Evolutionary conservation across 768 basidiomycete genomes (phyloP).

Genomic region (Suillus clintonianus): DNA sequence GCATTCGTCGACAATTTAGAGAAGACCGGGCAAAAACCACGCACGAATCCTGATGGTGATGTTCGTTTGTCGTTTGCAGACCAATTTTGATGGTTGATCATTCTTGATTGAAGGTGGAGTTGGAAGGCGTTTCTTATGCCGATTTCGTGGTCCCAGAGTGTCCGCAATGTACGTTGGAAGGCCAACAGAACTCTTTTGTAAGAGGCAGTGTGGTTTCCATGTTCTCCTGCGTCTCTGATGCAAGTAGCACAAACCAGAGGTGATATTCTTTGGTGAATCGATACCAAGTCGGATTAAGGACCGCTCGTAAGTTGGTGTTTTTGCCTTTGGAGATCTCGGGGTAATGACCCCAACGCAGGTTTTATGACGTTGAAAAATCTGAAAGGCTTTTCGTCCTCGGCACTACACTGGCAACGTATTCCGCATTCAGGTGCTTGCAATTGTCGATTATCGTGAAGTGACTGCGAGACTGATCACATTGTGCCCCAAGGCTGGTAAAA

Average conservation of each 20-base stretch:
- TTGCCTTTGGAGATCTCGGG: neutral
- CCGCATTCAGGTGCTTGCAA: conserved; percentile 70
- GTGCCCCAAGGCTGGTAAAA: conserved; percentile 63
- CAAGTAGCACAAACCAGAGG: conserved; percentile 71
- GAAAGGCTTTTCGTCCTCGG: conserved; percentile 81
- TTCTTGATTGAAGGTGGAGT: conserved; percentile 59
- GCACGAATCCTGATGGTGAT: conserved; percentile 94
- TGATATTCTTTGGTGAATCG: conserved; percentile 91
- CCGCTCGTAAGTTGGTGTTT: conserved; percentile 57
- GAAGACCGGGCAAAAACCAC: conserved; percentile 53
- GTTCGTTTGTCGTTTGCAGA: conserved; percentile 42
- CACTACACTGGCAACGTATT: conserved; percentile 91
- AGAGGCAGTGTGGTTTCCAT: conserved; percentile 16
- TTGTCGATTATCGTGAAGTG: neutral
- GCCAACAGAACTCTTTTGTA: conserved; percentile 62
- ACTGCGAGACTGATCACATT: conserved; percentile 6
- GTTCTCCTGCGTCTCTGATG: neutral
- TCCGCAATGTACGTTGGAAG: conserved; percentile 60
- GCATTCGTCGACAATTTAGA: conserved; percentile 66
- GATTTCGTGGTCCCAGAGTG: conserved; percentile 84
- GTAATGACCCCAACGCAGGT: conserved; percentile 40
- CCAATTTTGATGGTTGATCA: neutral
- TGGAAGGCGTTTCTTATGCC: conserved; percentile 76
- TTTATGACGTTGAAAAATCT: conserved; percentile 53
- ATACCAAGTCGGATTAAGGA: conserved; percentile 66